Base-by-base conservation (phyloP, 2,329 filamentous ascomycete genomes). In the Cylindrodendrum hubeiense region DNA sequence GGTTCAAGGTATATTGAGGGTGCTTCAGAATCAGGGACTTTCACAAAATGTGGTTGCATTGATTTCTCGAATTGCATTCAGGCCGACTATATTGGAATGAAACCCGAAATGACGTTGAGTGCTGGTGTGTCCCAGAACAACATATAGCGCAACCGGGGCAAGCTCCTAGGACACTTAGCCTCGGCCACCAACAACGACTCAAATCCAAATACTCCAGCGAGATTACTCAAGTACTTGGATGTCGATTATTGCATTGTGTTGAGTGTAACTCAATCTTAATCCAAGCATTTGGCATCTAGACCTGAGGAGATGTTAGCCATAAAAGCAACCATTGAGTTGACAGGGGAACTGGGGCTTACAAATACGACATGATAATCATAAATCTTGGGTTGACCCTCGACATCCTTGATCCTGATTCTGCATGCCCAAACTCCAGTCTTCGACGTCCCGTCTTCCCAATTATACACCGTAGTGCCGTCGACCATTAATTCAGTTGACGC, bases 391-490 rank as follows among this genome's bases (percentile, higher is more conserved):
- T 17, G 17, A 1, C 50, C 50, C 5, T 37, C 15, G 7, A 39
- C 22, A 2, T 33, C 21, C 33, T 24, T 26, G 6, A 53, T 12
- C 2, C 5, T 4, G 21, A 53, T 24, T 26, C 33, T 19, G 30
- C 30, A 34, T 24, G 33, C 50, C 50, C 50, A 53, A 2, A 53
- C 50, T 53, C 50, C 50, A 13, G 50, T 53, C 50, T 53, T 53
- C 7, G 19, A 12, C 30, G 33, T 34, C 33, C 50, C 50, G 13
- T 53, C 50, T 26, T 53, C 26, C 50, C 33, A 53, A 22, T 53
- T 53, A 22, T 53, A 39, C 30, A 53, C 17, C n/a, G 50, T 53
- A 17, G 50, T 53, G 50, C 50, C 50, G 33, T 53, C 50, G 19
- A 53, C 30, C n/a, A 53, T 53, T 10, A 53, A 6, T n/a, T 53